Evolutionary conservation across 1,139 yeast genomes (phyloP), one percentile per base, ranked within the genome.

Genomic region (Ogataea hybrid): DNA sequence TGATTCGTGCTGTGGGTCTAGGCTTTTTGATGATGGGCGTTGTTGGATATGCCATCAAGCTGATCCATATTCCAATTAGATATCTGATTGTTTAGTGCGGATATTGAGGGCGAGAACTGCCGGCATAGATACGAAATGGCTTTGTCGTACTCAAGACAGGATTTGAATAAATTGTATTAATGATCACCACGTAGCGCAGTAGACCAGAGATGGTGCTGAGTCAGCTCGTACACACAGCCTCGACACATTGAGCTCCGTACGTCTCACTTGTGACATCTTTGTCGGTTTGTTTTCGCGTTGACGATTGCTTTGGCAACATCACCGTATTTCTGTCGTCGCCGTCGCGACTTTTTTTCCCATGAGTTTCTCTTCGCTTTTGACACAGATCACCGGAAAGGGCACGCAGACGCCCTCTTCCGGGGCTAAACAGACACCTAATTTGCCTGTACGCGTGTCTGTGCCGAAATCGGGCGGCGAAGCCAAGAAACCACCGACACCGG

Each of bases 11-110:
- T 44, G 97, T 92, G 45, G 97, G 97, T 59, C 77, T 89, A 54
- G 98, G 98, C 57, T 92, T 90, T 69, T 71, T 90, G 57, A 90
- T 90, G 79, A 94, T 92, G 92, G 98, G 98, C 60, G 85, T 88
- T 59, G 95, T 92, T 59, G 98, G 98, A 47, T 92, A 89, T 70
- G 86, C 83, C 59, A 95, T 92, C 69, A 92, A 92, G 72, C 78
- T 90, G 64, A 77, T 90, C 60, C 98, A 90, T 70, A 90, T 90
- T 60, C 98, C 98, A 63, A 89, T 90, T 71, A 85, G 97, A 73
- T 94, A 89, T 71, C 81, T 90, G 71, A 89, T 90, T 70, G 97
- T 90, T 55, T 90, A 76, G 73, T 46, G 16, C 16, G 14, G 28
- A 15, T 8, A 6, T 7, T 20, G 25, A 20, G 25, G n/a, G 27